Evolutionary conservation across 352 stramenopile species (phyloP).

Genomic region (Globisporangium solare): DNA sequence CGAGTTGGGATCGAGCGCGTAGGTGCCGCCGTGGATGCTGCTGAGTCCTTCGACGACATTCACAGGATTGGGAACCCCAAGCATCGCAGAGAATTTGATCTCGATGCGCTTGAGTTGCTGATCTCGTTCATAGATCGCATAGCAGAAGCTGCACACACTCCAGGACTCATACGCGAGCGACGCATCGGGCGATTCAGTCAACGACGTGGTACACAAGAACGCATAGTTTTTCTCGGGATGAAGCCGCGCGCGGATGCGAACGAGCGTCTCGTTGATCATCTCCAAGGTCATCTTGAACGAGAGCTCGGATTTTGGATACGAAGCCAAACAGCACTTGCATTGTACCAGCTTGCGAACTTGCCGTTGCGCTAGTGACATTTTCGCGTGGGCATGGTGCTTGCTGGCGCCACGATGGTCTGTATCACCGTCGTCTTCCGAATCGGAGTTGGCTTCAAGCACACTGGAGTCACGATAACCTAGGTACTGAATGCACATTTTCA

Average conservation of each 20-base stretch:
- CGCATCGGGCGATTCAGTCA: slow-evolving; percentile 37
- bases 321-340: slow-evolving; percentile 77
- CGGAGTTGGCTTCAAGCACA: slow-evolving; percentile 52
- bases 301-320: slow-evolving; percentile 69
- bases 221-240: slow-evolving; percentile 40
- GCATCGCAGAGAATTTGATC: slow-evolving; percentile 41
- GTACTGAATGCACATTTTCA: slow-evolving; percentile 41
- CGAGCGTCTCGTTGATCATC: slow-evolving; percentile 83
- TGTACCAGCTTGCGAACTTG: slow-evolving; percentile 68
- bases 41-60: slow-evolving; percentile 37
- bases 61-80: slow-evolving; percentile 39
- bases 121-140: slow-evolving; percentile 81
- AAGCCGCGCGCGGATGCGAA: slow-evolving; percentile 54
- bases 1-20: slow-evolving; percentile 40
- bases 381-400: slow-evolving; percentile 8
- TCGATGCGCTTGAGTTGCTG: slow-evolving; percentile 73
- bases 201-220: slow-evolving; percentile 42
- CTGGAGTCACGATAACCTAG: slow-evolving; percentile 63
- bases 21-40: slow-evolving; percentile 38
- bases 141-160: slow-evolving; percentile 82
- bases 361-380: slow-evolving; percentile 35
- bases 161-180: slow-evolving; percentile 78
- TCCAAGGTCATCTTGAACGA: slow-evolving; percentile 87
- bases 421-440: slow-evolving; percentile 40
- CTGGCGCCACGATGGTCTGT: slow-evolving; percentile 8